phyloP scores from a whole-genome alignment of 2,329 filamentous ascomycete genomes.

The Eutypa lata region DNA sequence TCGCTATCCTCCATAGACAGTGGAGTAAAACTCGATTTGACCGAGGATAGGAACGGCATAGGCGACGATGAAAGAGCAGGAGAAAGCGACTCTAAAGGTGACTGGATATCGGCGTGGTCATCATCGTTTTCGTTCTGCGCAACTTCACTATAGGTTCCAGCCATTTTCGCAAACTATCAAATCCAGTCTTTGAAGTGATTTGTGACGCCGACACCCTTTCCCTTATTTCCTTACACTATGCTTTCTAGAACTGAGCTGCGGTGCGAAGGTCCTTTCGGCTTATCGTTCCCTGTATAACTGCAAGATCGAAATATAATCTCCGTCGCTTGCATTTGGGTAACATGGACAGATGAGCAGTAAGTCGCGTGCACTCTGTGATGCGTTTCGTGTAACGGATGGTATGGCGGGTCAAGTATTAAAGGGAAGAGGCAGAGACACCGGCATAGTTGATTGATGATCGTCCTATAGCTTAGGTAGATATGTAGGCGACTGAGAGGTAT shows the following conservation, averaged over 20 bases:
- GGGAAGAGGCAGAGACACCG: neutral
- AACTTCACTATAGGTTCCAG: slow-evolving; percentile 20
- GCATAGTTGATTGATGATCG: neutral
- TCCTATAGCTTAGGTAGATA: no score
- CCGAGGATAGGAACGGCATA: slow-evolving; percentile 25
- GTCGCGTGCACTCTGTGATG: no score
- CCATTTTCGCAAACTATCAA: slow-evolving; percentile 8
- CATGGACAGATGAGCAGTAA: no score
- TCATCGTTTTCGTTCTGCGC: slow-evolving; percentile 23
- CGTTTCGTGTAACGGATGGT: no score
- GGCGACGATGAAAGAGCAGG: slow-evolving; percentile 27
- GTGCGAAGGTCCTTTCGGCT: no score
- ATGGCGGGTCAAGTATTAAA: neutral
- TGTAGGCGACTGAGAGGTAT: neutral
- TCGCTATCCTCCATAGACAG: slow-evolving; percentile 29
- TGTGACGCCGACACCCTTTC: neutral
- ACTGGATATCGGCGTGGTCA: slow-evolving; percentile 19
- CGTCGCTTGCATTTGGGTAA: no score
- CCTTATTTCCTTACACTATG: no score
- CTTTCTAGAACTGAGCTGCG: no score
- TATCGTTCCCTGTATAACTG: no score
- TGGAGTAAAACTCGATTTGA: slow-evolving; percentile 27
- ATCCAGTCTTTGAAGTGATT: neutral
- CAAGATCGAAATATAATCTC: no score
- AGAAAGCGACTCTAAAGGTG: slow-evolving; percentile 22